phyloP scores from a whole-genome alignment of 257 asterid genomes.

The Capsicum rhomboideum region DNA sequence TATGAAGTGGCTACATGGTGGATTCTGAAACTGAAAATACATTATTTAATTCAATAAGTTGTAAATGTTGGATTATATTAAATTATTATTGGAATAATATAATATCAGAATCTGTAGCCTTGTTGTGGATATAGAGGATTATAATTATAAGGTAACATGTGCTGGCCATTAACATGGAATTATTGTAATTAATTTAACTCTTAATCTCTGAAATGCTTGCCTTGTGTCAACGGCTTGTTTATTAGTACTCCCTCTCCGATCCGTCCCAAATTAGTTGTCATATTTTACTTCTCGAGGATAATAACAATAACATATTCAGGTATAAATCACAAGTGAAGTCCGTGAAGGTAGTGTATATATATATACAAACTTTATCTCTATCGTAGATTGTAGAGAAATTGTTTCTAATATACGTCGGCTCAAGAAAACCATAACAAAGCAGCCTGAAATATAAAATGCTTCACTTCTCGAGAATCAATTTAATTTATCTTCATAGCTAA shows the following conservation, averaged over 20 bases:
- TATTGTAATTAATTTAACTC: neutral
- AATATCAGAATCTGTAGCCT: neutral
- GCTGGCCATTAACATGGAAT: conserved; percentile 12
- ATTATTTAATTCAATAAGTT: neutral
- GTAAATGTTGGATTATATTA: neutral
- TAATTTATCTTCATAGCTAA: neutral
- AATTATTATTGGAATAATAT: neutral
- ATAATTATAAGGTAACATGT: conserved; percentile 10
- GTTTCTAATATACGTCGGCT: no score
- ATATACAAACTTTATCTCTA: no score
- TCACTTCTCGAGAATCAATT: neutral
- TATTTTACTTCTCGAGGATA: neutral
- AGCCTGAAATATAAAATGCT: no score
- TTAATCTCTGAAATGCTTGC: neutral
- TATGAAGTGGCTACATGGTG: conserved; percentile 12
- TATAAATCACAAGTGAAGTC: no score
- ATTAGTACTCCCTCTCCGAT: neutral
- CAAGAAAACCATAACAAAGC: no score
- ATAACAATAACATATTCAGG: no score
- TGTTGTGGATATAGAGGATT: conserved; percentile 5
- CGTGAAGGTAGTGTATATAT: no score
- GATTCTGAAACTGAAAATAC: neutral
- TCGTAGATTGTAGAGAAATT: no score
- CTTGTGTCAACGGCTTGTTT: neutral
- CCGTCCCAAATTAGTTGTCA: no score